A percentile compares a stretch with the other conserved stretches of the same genome.
Evolutionary conservation across 345 rosid species (phyloP).

Genomic region (Tarenaya hassleriana): DNA sequence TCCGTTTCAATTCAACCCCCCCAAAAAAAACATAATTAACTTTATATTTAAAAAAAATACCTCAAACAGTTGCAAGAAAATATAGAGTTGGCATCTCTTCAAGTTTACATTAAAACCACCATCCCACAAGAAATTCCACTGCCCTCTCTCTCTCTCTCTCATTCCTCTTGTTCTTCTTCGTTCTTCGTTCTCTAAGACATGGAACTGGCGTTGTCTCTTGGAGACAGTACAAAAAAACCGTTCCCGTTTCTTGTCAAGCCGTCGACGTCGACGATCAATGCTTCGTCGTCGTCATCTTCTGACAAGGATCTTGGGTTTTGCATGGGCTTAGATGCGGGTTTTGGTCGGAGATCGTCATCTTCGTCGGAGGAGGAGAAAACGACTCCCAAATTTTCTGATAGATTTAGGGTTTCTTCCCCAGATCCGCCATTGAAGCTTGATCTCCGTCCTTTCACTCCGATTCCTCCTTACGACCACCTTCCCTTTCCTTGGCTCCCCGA

Average conservation of each 20-base stretch:
- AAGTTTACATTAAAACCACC: slow-evolving; percentile 7
- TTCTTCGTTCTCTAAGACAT: slow-evolving; percentile 28
- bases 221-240: slow-evolving; percentile 52
- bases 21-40: no score
- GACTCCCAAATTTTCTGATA: background rate
- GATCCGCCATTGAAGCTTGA: slow-evolving; percentile 67
- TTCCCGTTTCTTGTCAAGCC: slow-evolving; percentile 52
- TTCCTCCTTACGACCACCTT: slow-evolving; percentile 39
- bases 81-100: slow-evolving; percentile 27
- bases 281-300: slow-evolving; percentile 30
- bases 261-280: slow-evolving; percentile 14
- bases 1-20: no score
- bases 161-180: slow-evolving; percentile 5
- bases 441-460: slow-evolving; percentile 55
- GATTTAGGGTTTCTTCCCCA: slow-evolving; percentile 32
- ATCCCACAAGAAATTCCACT: slow-evolving; percentile 19
- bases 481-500: slow-evolving; percentile 69
- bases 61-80: slow-evolving; percentile 4
- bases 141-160: slow-evolving; percentile 8
- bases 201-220: slow-evolving; percentile 88
- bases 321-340: slow-evolving; percentile 45
- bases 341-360: slow-evolving; percentile 31
- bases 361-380: slow-evolving; percentile 21
- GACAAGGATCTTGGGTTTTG: slow-evolving; percentile 52
- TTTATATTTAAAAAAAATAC: no score